phyloP scores from a whole-genome alignment of 768 basidiomycete species.

The Phaffia tasmanica region DNA sequence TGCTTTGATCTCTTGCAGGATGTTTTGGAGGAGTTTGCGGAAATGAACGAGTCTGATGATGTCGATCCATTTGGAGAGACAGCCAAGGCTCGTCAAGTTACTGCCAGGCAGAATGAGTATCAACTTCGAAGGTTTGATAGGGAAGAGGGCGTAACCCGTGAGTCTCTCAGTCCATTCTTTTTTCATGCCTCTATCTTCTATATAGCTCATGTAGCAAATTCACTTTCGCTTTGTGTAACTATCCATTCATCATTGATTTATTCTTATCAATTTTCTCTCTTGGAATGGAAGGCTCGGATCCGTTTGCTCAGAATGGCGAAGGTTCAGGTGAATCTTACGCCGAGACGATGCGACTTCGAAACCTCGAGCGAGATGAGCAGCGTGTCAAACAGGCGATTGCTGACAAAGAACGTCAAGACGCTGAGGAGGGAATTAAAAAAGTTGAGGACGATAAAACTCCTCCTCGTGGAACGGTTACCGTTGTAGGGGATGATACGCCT shows the following conservation, averaged over 20 bases:
- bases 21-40: conserved; percentile 81
- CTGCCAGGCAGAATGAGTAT: conserved; percentile 85
- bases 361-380: conserved; percentile 85
- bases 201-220: background rate
- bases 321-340: conserved; percentile 69
- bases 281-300: conserved; percentile 42
- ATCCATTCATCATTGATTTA: background rate
- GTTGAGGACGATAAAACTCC: conserved; percentile 70
- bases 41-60: conserved; percentile 87
- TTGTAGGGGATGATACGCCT: conserved; percentile 39
- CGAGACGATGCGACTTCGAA: conserved; percentile 84
- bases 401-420: conserved; percentile 49
- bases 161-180: background rate
- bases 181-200: conserved; percentile 1
- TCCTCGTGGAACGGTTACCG: conserved; percentile 48
- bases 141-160: conserved; percentile 43
- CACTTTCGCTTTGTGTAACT: background rate
- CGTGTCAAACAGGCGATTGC: conserved; percentile 73
- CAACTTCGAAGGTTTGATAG: conserved; percentile 83
- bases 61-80: conserved; percentile 62
- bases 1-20: conserved; percentile 48
- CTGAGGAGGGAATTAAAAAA: conserved; percentile 47
- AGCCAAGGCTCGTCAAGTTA: conserved; percentile 83
- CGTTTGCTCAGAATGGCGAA: conserved; percentile 56
- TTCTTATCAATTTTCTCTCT: background rate